phyloP scores from a whole-genome alignment of 441 rosid genomes.

The Rhodomyrtus psidioides region DNA sequence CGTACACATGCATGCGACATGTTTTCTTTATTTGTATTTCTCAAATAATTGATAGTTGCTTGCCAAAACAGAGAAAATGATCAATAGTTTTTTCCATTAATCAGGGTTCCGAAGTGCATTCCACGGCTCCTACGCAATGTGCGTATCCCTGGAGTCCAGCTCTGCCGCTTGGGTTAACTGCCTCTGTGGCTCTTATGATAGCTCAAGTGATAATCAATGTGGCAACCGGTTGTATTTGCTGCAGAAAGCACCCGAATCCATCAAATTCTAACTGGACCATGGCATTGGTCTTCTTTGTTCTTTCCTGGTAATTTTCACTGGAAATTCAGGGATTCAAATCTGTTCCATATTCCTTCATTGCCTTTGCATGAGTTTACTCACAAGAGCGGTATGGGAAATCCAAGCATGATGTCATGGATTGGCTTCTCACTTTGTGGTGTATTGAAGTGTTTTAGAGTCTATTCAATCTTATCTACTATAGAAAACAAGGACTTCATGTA shows the following conservation, averaged over 20 bases:
- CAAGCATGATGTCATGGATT: not conserved
- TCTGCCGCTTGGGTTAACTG: slow-evolving; percentile 58
- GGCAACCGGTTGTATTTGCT: slow-evolving; percentile 77
- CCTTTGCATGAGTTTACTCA: not conserved
- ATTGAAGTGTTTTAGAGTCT: not conserved
- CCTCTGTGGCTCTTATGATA: slow-evolving; percentile 58
- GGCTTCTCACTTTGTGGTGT: not conserved
- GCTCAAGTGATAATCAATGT: slow-evolving; percentile 59
- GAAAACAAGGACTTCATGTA: not conserved
- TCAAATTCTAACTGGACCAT: slow-evolving; percentile 51
- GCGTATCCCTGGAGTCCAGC: slow-evolving; percentile 76
- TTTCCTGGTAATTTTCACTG: slow-evolving; percentile 58
- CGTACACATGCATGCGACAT: not conserved
- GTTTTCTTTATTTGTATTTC: not conserved
- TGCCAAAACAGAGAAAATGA: not conserved
- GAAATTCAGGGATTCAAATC: not conserved
- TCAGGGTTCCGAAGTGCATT: slow-evolving; percentile 61
- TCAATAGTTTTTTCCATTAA: not conserved
- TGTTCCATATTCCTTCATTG: not conserved
- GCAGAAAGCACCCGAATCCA: slow-evolving; percentile 44
- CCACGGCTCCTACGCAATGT: slow-evolving; percentile 37
- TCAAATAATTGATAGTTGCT: not conserved
- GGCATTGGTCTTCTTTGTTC: slow-evolving; percentile 54
- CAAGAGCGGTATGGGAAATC: not conserved
- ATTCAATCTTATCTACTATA: not conserved